Evolutionary conservation across 2,329 filamentous ascomycete species (phyloP).

Genomic region (Helotiales sp.): DNA sequence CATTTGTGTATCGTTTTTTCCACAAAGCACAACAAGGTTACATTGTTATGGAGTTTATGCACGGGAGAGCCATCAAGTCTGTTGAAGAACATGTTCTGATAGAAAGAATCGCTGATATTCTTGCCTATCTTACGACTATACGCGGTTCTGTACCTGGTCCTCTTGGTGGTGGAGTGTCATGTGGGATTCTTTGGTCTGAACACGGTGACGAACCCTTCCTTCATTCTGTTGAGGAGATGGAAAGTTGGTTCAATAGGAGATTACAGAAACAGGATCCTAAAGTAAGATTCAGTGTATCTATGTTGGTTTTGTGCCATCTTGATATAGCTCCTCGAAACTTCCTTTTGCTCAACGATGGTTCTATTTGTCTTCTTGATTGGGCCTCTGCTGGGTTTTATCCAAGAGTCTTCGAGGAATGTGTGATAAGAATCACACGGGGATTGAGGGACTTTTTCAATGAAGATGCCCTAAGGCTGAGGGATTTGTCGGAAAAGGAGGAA

Average conservation of each 20-base stretch:
- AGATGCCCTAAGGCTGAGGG: slow-evolving; percentile 17
- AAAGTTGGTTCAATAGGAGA: slow-evolving; percentile 8
- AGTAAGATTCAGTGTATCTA: neutral
- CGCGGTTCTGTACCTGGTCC: slow-evolving; percentile 7
- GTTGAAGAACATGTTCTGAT: neutral
- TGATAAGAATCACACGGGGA: slow-evolving; percentile 20
- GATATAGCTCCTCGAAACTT: slow-evolving; percentile 6
- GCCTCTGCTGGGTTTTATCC: slow-evolving; percentile 5
- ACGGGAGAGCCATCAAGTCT: neutral
- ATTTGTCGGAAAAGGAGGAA: slow-evolving; percentile 24
- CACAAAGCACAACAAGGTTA: slow-evolving; percentile 1
- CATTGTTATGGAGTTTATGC: slow-evolving; percentile 7
- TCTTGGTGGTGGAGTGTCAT: slow-evolving; percentile 2
- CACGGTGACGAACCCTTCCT: slow-evolving; percentile 4
- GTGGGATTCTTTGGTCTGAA: slow-evolving; percentile 7
- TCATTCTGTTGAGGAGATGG: slow-evolving; percentile 5
- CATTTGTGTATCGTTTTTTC: slow-evolving; percentile 1
- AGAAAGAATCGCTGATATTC: slow-evolving; percentile 6
- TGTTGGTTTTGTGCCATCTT: slow-evolving; percentile 6
- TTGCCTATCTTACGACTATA: slow-evolving; percentile 3
- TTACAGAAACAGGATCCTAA: slow-evolving; percentile 1
- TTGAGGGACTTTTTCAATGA: slow-evolving; percentile 19
- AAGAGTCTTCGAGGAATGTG: slow-evolving; percentile 12
- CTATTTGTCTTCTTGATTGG: slow-evolving; percentile 7
- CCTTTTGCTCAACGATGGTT: neutral